Conservation (phyloP, 2,329 filamentous ascomycete genomes). For the Colletotrichum sp. region DNA sequence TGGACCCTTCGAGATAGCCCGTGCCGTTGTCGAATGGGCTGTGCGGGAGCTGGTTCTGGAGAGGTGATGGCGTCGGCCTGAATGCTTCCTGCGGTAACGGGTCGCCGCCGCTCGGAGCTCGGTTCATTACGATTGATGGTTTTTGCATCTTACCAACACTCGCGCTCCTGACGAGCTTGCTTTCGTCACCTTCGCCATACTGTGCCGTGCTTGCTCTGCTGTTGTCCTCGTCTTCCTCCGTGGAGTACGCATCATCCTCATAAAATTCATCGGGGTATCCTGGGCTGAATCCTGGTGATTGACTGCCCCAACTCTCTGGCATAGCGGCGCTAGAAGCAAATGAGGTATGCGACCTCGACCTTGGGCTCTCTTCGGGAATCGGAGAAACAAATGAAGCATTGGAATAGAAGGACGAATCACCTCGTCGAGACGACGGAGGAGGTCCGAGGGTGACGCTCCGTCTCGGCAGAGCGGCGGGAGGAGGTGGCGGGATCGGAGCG, state of each 20-base stretch:
- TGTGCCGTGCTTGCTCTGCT: conserved; percentile 33
- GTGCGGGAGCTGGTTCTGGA: conserved; percentile 34
- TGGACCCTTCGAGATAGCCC: conserved; percentile 49
- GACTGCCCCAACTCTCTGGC: conserved; percentile 68
- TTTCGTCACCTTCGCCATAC: conserved; percentile 59
- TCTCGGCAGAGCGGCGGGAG: conserved; percentile 37
- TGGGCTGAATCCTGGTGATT: conserved; percentile 50
- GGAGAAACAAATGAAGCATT: conserved; percentile 73
- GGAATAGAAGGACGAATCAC: conserved; percentile 70
- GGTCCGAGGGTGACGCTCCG: conserved; percentile 63
- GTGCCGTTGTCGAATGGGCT: conserved; percentile 49
- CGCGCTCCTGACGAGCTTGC: conserved; percentile 63
- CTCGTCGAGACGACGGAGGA: conserved; percentile 64
- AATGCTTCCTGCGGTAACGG: conserved; percentile 18
- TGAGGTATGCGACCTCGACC: conserved; percentile 64
- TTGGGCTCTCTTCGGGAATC: conserved; percentile 74
- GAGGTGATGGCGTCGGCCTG: conserved; percentile 36
- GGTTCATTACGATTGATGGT: conserved; percentile 58
- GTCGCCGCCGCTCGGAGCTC: conserved; percentile 22
- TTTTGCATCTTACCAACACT: conserved; percentile 67
- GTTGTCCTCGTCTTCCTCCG: conserved; percentile 42
- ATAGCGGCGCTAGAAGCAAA: conserved; percentile 77
- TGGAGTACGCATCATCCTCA: conserved; percentile 47
- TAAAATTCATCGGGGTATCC: conserved; percentile 54
- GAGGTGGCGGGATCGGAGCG: conserved; percentile 18